Evolutionary conservation across 2,329 filamentous ascomycete genomes (phyloP).

Genomic region (Metarhizium robertsii): DNA sequence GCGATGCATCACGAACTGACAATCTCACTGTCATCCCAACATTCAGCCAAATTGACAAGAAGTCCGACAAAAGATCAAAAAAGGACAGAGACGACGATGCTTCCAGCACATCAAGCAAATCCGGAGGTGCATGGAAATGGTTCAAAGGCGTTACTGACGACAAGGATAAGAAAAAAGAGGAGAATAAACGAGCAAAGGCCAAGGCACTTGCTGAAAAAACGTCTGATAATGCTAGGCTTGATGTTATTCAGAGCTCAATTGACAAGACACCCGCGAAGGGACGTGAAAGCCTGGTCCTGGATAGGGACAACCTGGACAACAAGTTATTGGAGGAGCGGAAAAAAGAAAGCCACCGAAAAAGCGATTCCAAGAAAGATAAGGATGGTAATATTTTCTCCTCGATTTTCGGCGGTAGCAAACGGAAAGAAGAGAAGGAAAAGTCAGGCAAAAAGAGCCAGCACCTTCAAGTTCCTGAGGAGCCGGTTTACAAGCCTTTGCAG

Average conservation of each 20-base stretch:
- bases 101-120: constrained; percentile 59
- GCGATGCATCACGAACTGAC: constrained; percentile 60
- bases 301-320: constrained; percentile 62
- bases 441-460: constrained; percentile 65
- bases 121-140: constrained; percentile 61
- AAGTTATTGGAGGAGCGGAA: constrained; percentile 74
- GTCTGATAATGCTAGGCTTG: constrained; percentile 74
- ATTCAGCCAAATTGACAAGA: constrained; percentile 59
- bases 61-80: constrained; percentile 63
- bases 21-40: constrained; percentile 74
- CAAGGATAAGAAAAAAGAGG: constrained; percentile 50
- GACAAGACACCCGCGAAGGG: constrained; percentile 57
- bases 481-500: constrained; percentile 58
- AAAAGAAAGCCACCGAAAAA: constrained; percentile 68
- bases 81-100: constrained; percentile 58
- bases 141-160: constrained; percentile 69
- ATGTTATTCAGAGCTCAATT: constrained; percentile 80
- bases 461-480: constrained; percentile 72
- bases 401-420: constrained; percentile 84
- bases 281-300: constrained; percentile 75
- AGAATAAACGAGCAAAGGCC: constrained; percentile 58
- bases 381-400: constrained; percentile 90
- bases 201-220: constrained; percentile 46
- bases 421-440: constrained; percentile 70
- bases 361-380: constrained; percentile 80